Percentiles rank a stretch among this genome's conserved stretches.
Conservation (phyloP, 148 eudicot species). For the Persicaria maculosa region DNA sequence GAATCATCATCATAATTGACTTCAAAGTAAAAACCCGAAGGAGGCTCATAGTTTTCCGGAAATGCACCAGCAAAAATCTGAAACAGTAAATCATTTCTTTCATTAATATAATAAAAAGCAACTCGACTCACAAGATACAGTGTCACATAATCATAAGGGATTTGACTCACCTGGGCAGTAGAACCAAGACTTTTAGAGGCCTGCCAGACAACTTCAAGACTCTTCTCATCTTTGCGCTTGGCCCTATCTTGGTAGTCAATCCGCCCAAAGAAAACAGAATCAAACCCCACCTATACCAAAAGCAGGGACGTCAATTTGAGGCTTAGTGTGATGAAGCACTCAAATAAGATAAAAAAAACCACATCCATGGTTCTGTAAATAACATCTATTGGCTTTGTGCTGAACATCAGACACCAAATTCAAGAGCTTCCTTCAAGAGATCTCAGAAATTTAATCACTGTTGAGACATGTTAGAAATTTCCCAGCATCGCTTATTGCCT, state of each 20-base stretch:
- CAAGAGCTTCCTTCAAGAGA: no score
- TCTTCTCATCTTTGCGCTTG: slow-evolving; percentile 75
- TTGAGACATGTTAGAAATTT: no score
- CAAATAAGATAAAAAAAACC: no score
- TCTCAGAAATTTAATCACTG: no score
- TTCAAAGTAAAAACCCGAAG: slow-evolving; percentile 74
- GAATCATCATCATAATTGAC: slow-evolving; percentile 64
- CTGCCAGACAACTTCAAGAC: slow-evolving; percentile 89
- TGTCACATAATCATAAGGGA: not conserved
- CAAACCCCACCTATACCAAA: slow-evolving; percentile 84
- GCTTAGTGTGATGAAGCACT: no score
- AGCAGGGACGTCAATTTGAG: not conserved
- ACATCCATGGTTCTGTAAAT: no score
- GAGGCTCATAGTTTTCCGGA: slow-evolving; percentile 75
- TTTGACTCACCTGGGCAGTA: slow-evolving; percentile 55
- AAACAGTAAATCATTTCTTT: slow-evolving; percentile 6
- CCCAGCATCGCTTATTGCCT: no score
- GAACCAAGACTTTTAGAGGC: slow-evolving; percentile 82
- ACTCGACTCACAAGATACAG: not conserved
- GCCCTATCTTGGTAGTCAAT: slow-evolving; percentile 93
- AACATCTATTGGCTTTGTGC: no score
- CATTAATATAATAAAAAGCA: not conserved
- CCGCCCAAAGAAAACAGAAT: slow-evolving; percentile 82
- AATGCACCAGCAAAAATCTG: slow-evolving; percentile 93
- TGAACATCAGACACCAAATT: no score